Percentiles rank a stretch among this genome's conserved stretches.
Evolutionary conservation across 768 basidiomycete genomes (phyloP).

Genomic region (Mycena haematopus): DNA sequence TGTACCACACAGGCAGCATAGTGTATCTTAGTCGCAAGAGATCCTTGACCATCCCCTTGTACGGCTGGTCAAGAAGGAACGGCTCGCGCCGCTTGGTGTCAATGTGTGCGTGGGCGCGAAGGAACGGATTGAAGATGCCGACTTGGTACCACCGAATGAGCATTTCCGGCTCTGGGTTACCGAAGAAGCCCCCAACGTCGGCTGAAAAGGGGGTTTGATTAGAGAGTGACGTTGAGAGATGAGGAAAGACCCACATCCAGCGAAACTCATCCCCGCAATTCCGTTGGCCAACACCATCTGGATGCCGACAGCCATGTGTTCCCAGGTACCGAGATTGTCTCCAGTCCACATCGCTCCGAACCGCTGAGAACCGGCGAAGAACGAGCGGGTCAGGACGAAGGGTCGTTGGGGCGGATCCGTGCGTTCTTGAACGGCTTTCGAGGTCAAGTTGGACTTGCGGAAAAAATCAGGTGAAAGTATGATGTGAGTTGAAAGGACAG

Average conservation of each 20-base stretch:
- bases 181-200: constrained; percentile 99
- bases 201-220: constrained; percentile 53
- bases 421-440: constrained; percentile 78
- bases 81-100: constrained; percentile 98
- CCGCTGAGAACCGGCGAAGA: constrained; percentile 94
- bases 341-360: constrained; percentile 99
- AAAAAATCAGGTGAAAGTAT: constrained; percentile 3
- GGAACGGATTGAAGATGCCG: constrained; percentile 95
- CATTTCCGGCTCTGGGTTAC: constrained; percentile 94
- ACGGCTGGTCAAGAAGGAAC: constrained; percentile 88
- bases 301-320: constrained; percentile 92
- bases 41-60: constrained; percentile 82
- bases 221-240: background rate
- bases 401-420: constrained; percentile 81
- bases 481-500: background rate
- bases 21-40: constrained; percentile 83
- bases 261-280: constrained; percentile 90
- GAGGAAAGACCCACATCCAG: constrained; percentile 71
- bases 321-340: constrained; percentile 97
- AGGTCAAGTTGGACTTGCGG: constrained; percentile 81
- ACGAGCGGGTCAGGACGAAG: constrained; percentile 94
- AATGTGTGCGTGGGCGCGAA: constrained; percentile 97
- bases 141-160: constrained; percentile 97
- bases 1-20: constrained; percentile 95
- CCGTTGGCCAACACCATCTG: constrained; percentile 92